Conservation (phyloP, 495 filamentous ascomycete species). For the Penicillium flavigenum region DNA sequence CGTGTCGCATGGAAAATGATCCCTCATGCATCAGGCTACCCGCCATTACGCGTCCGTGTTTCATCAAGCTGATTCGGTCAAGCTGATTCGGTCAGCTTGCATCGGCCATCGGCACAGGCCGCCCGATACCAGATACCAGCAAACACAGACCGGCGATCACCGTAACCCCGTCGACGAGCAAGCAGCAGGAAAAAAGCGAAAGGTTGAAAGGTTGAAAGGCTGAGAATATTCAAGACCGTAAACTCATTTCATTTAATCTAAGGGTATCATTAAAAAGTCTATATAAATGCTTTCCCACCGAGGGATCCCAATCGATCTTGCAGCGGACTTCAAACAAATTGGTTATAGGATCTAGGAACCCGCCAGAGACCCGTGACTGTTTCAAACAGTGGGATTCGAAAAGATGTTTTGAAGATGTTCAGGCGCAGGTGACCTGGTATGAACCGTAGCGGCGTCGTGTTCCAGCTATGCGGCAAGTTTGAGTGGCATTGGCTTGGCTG, state of each 20-base stretch:
- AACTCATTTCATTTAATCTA: constrained; percentile 13
- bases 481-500: constrained; percentile 11
- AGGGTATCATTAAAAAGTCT: constrained; percentile 15
- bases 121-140: background rate
- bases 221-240: background rate
- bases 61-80: background rate
- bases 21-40: background rate
- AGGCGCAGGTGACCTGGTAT: constrained; percentile 30
- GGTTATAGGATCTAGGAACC: background rate
- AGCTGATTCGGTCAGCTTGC: background rate
- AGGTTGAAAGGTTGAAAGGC: background rate
- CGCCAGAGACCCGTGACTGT: background rate
- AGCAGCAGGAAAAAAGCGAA: background rate
- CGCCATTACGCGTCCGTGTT: background rate
- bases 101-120: background rate
- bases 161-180: background rate
- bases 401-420: background rate
- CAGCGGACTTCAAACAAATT: background rate
- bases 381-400: background rate
- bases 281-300: background rate
- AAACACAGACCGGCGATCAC: background rate
- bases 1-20: background rate
- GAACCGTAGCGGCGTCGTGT: constrained; percentile 22
- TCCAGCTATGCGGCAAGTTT: constrained; percentile 17
- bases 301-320: background rate